phyloP scores from a whole-genome alignment of 257 asterid species.

The Mitragyna speciosa region DNA sequence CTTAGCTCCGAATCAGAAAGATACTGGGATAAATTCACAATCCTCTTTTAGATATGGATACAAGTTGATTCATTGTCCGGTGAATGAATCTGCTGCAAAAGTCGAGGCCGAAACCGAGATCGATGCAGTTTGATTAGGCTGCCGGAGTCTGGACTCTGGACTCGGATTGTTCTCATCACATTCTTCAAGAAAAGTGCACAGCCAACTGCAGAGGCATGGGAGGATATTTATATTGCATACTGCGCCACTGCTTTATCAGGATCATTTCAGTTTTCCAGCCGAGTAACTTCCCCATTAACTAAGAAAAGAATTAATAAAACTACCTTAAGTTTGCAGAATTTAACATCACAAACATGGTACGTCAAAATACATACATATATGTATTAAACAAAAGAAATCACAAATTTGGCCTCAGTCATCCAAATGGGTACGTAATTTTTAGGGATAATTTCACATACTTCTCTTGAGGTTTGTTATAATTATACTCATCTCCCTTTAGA shows the following conservation, averaged over 20 bases:
- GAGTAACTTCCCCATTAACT: no score
- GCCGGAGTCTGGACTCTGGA: neutral
- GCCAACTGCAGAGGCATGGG: slow-evolving; percentile 22
- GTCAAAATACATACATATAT: no score
- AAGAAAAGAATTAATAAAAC: no score
- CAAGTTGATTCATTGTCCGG: neutral
- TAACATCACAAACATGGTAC: neutral
- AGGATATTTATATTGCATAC: neutral
- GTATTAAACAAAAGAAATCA: neutral
- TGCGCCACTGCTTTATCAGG: neutral
- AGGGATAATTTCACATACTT: no score
- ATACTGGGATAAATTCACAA: neutral
- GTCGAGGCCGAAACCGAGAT: neutral
- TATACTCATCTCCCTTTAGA: no score
- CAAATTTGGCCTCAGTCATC: neutral
- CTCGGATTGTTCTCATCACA: slow-evolving; percentile 9
- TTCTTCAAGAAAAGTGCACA: slow-evolving; percentile 14
- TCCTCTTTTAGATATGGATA: neutral
- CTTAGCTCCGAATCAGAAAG: neutral
- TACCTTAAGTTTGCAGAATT: neutral
- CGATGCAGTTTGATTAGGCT: neutral
- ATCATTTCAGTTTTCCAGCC: no score
- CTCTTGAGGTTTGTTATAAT: no score
- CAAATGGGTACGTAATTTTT: neutral
- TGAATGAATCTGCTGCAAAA: slow-evolving; percentile 2